Percentiles rank a stretch among this genome's conserved stretches.
Evolutionary conservation across 2,329 filamentous ascomycete species (phyloP).

Genomic region (Paecilomyces niveus): DNA sequence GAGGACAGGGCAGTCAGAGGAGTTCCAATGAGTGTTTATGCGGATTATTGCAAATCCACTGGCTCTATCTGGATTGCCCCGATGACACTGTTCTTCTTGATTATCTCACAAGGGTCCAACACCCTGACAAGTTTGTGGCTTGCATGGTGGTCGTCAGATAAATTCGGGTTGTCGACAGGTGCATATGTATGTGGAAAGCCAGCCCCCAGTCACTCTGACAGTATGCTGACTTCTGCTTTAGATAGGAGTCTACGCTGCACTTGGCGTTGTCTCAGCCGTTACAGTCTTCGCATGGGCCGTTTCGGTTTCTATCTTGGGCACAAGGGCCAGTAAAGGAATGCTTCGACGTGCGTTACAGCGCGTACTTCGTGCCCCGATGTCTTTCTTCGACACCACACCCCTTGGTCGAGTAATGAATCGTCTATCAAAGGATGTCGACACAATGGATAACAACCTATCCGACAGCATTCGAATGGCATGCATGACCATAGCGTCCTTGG

Average conservation of each 20-base stretch:
- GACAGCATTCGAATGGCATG: conserved; percentile 87
- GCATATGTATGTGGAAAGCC: conserved; percentile 45
- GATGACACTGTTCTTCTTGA: conserved; percentile 52
- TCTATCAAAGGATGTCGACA: conserved; percentile 84
- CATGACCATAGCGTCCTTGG: conserved; percentile 69
- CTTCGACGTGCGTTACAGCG: conserved; percentile 65
- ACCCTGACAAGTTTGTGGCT: conserved; percentile 82
- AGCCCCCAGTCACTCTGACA: not conserved
- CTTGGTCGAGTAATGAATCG: conserved; percentile 86
- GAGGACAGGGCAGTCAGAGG: conserved; percentile 55
- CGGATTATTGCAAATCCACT: conserved; percentile 64
- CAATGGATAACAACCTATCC: conserved; percentile 82
- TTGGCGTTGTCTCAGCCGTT: conserved; percentile 63
- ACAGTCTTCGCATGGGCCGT: conserved; percentile 73
- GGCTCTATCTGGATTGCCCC: conserved; percentile 50
- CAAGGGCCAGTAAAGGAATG: conserved; percentile 68
- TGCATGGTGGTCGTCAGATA: conserved; percentile 76
- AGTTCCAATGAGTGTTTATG: conserved; percentile 69
- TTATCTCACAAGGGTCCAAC: conserved; percentile 70
- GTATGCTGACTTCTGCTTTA: conserved; percentile 25
- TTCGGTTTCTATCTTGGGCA: conserved; percentile 65
- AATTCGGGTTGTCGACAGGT: conserved; percentile 44
- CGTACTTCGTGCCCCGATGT: conserved; percentile 60
- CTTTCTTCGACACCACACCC: conserved; percentile 89
- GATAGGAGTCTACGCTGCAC: conserved; percentile 57